Evolutionary conservation across 768 basidiomycete species (phyloP), one percentile per base, ranked within the genome.

Genomic region (Tephrocybe sp.): DNA sequence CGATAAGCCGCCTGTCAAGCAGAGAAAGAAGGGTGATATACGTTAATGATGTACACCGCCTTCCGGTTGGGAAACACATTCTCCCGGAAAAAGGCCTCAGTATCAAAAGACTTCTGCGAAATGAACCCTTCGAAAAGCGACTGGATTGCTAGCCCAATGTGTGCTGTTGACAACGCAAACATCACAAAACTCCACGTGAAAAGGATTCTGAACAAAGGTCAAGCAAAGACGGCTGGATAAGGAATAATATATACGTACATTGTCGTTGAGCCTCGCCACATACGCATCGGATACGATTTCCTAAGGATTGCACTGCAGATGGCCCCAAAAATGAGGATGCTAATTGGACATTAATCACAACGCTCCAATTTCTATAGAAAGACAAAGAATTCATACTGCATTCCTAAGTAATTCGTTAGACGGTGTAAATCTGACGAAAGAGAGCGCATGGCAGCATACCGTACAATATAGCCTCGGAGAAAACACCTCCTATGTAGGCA

Each of bases 401-500:
- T 62, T 22, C 65, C 65, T 66, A 13, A 20, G 19, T 12, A 12
- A 38, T 48, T n/a, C 7, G 35, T 39, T n/a, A 34, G 26, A 17
- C 33, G 30, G 2, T 5, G n/a, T 26, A 2, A 14, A 10, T 19
- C 14, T 16, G 13, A 39, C 20, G 8, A 34, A 11, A 8, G 20
- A 26, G 9, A 1, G 31, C 16, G 11, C n/a, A 49, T 1, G 10
- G 17, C 11, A n/a, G 6, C 62, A 39, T 45, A 60, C 65, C 65
- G 40, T 65, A 66, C 19, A 66, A 39, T 23, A 66, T 60, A 16
- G 62, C 65, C 49, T 66, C 63, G 20, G 59, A 56, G 62, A 63
- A 66, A 6, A 66, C 58, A 16, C 65, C 65, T 33, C 61, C 62
- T n/a, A 66, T 63, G 52, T 66, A 66, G 12, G 63, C 62, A 31